Conservation (phyloP, 106 monocot species). For the Dioscorea dumetorum region DNA sequence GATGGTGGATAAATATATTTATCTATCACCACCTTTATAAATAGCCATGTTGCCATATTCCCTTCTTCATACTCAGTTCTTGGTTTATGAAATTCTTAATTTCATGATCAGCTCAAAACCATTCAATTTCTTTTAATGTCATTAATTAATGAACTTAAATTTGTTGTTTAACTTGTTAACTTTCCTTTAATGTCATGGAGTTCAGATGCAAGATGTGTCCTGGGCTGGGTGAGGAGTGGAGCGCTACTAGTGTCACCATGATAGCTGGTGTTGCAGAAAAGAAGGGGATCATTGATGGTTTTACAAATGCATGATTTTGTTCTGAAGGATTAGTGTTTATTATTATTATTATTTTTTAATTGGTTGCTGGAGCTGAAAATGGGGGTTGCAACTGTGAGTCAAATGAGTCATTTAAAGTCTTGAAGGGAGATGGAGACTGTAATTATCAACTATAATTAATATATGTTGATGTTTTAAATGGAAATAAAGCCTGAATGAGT, state of each 20-base stretch:
- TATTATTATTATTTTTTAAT: background rate
- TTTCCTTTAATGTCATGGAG: background rate
- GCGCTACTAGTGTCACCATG: slow-evolving; percentile 24
- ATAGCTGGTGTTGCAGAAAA: slow-evolving; percentile 35
- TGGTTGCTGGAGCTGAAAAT: slow-evolving; percentile 12
- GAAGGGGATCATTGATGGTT: slow-evolving; percentile 20
- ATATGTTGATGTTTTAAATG: background rate
- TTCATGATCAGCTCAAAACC: no score
- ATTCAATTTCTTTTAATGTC: background rate
- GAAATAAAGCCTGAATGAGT: background rate
- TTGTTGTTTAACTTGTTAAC: background rate
- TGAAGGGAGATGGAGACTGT: background rate
- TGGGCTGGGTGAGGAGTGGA: slow-evolving; percentile 32
- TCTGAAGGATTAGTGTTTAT: background rate
- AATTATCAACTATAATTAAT: slow-evolving; percentile 3
- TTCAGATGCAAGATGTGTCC: slow-evolving; percentile 63
- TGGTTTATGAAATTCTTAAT: background rate
- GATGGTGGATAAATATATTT: background rate
- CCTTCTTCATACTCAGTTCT: no score
- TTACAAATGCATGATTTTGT: background rate
- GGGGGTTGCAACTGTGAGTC: slow-evolving; percentile 25
- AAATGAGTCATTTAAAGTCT: slow-evolving; percentile 4
- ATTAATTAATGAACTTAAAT: background rate
- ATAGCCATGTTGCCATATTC: background rate
- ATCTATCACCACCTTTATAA: background rate